These are phyloP conservation scores for Arabis alpina DNA, from an alignment of 345 rosid species.

Conservation along the genomic window DNA sequence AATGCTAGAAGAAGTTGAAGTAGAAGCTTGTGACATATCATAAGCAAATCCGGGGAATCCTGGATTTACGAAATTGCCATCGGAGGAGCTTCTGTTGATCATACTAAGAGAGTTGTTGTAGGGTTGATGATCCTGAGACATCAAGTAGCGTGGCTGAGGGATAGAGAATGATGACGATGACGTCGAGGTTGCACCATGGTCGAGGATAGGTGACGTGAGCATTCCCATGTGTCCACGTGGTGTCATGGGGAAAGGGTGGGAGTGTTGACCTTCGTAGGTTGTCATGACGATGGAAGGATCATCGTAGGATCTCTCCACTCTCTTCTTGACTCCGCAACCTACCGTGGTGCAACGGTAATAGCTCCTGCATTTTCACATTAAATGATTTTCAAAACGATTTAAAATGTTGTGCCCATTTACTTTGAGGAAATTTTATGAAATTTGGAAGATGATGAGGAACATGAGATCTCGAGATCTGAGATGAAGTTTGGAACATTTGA, in stretches of 20 bases:
- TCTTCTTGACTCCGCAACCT: slow-evolving; percentile 96
- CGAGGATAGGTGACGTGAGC: slow-evolving; percentile 40
- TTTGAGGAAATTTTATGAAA: slow-evolving; percentile 5
- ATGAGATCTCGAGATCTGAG: slow-evolving; percentile 36
- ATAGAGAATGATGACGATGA: slow-evolving; percentile 49
- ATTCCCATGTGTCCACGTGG: slow-evolving; percentile 68
- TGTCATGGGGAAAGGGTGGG: slow-evolving; percentile 73
- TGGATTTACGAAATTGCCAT: slow-evolving; percentile 28
- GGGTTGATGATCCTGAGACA: slow-evolving; percentile 50
- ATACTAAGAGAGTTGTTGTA: slow-evolving; percentile 40
- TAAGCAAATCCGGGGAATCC: slow-evolving; percentile 41
- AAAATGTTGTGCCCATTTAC: neutral
- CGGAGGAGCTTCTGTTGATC: slow-evolving; percentile 29
- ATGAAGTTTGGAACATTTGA: slow-evolving; percentile 32
- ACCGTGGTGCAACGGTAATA: slow-evolving; percentile 96
- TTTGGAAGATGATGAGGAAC: neutral
- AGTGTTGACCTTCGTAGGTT: slow-evolving; percentile 96
- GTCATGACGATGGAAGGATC: slow-evolving; percentile 84
- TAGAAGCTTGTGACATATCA: slow-evolving; percentile 37
- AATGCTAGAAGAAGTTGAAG: slow-evolving; percentile 37
- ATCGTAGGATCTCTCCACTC: slow-evolving; percentile 92
- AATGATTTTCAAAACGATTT: too few species aligned
- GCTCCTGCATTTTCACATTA: slow-evolving; percentile 58
- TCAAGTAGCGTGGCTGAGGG: slow-evolving; percentile 52
- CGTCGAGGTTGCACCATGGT: slow-evolving; percentile 42